Evolutionary conservation across 495 filamentous ascomycete species (phyloP).

Genomic region (Polyplosphaeria fusca): DNA sequence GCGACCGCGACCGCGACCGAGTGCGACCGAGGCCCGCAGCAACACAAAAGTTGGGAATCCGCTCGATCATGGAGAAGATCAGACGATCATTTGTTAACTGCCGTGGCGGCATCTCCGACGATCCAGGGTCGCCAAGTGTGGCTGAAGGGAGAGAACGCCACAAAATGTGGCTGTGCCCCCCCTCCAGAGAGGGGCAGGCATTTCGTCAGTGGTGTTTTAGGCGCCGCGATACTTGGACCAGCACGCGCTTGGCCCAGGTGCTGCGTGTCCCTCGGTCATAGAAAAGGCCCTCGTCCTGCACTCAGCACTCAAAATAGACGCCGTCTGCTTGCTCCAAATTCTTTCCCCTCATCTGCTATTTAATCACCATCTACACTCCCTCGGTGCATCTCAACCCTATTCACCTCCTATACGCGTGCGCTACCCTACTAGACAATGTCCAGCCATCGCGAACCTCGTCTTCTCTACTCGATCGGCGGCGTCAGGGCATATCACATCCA

Average conservation of each 20-base stretch:
- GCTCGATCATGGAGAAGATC: no score
- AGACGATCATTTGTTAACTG: no score
- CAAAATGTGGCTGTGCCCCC: background rate
- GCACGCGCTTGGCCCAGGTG: background rate
- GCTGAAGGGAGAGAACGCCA: background rate
- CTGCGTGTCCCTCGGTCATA: background rate
- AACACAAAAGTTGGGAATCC: no score
- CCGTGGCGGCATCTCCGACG: background rate
- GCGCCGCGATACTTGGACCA: background rate
- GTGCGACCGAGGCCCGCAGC: no score
- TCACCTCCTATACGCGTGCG: no score
- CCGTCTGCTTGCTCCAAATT: background rate
- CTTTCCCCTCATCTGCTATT: conserved; percentile 1
- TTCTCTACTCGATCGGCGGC: conserved; percentile 80
- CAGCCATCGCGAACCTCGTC: conserved; percentile 64
- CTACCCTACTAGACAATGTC: no score
- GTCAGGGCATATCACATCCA: conserved; percentile 85
- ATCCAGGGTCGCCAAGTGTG: background rate
- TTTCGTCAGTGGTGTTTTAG: no score
- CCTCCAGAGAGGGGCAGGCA: no score
- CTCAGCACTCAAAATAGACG: conserved; percentile 4
- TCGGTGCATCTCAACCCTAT: background rate
- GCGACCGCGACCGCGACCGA: no score
- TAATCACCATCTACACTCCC: background rate
- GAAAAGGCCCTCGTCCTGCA: conserved; percentile 2